Base-by-base conservation (phyloP, 1,139 yeast species). In the Spathaspora sp. region DNA sequence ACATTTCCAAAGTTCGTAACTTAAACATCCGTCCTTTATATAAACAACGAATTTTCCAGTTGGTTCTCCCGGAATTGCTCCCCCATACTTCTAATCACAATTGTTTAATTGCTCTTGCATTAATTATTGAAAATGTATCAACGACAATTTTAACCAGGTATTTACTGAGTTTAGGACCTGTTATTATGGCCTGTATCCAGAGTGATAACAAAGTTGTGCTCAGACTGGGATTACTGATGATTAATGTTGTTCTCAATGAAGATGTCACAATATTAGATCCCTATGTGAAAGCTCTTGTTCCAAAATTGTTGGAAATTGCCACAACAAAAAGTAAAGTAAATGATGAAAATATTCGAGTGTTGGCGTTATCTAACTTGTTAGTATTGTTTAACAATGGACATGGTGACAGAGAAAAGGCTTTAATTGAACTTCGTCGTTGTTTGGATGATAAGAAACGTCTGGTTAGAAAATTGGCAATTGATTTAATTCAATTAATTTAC, bases 391-490 rank as follows among this genome's bases (percentile, higher is more conserved):
- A 41, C 3, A 43, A 51, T 16, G 36, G 46, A 8, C 43, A 46
- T 10, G 25, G 41, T 16, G 44, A 24, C 17, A 81, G 81, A 56
- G 59, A 64, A 6, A 64, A 62, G 4, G 73, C 88, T 7, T 70
- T 89, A 39, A 64, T 57, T 23, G 74, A 72, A 8, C 67, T 89
- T 44, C 70, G 68, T 2, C 59, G 57, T 1, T 83, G 78, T 1
- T 69, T 93, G 52, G 96, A 88, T 54, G 97, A 93, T 61, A 78
- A 75, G 45, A 84, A 76, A 59, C 78, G 99, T 62, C 67, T 64
- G 5, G 89, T 93, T 2, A 78, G 99, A 57, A 84, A 82, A 59
- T 76, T 81, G 45, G 86, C 91, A 7, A 83, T 86, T 46, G 89
- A 86, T 55, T 81, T 93, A 44, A 80, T 97, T 58, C 98, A 93